Conservation (phyloP, 768 basidiomycete species). For the Hysterangium stoloniferum region DNA sequence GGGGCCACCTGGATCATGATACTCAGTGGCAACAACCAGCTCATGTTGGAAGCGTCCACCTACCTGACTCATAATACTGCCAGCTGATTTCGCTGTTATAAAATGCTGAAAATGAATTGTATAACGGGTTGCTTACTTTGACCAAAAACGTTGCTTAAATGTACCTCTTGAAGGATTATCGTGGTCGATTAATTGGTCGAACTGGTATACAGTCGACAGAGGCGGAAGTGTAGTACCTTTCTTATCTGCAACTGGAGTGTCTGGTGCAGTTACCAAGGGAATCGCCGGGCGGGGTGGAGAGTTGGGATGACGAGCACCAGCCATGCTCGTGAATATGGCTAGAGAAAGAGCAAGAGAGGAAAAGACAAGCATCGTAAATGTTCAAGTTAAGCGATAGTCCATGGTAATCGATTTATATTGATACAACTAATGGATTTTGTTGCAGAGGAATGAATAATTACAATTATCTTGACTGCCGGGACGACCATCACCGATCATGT, state of each 20-base stretch:
- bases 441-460: too few species aligned
- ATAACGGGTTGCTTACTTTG: constrained; percentile 36
- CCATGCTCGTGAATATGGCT: too few species aligned
- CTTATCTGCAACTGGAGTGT: neutral
- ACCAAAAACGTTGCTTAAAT: constrained; percentile 73
- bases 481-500: too few species aligned
- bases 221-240: constrained; percentile 20
- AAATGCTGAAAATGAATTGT: neutral
- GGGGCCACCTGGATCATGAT: constrained; percentile 36
- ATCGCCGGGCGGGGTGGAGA: constrained; percentile 2
- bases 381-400: too few species aligned
- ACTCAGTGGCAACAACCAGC: neutral
- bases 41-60: too few species aligned
- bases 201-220: constrained; percentile 36
- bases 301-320: too few species aligned
- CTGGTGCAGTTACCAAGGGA: neutral
- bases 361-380: too few species aligned
- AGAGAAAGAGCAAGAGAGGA: too few species aligned
- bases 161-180: constrained; percentile 54
- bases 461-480: too few species aligned
- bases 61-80: constrained; percentile 6
- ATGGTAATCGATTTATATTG: too few species aligned
- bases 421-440: too few species aligned
- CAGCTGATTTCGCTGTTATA: neutral
- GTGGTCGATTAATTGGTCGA: constrained; percentile 49